Percentiles rank a stretch among this genome's conserved stretches.
Evolutionary conservation across 192 early-diverging fungal genomes (phyloP).

Genomic region (Pecoramyces ruminantium): DNA sequence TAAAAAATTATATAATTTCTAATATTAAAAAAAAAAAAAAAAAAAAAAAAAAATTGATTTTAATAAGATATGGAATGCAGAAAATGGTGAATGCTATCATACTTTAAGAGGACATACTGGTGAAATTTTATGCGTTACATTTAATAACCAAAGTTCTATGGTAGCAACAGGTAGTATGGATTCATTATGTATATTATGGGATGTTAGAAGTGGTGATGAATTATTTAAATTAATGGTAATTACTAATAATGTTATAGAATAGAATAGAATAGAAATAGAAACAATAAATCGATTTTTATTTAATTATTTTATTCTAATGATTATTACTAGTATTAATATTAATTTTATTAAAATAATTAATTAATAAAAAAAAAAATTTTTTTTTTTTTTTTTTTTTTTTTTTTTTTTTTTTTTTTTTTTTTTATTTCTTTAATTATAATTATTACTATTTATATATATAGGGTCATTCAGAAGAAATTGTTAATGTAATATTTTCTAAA

Average conservation of each 20-base stretch:
- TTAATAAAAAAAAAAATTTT: too few relatives aligned
- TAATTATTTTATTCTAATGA: too few relatives aligned
- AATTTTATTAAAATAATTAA: too few relatives aligned
- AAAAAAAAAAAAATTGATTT: too few relatives aligned
- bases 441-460: not conserved
- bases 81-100: constrained; percentile 21
- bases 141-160: constrained; percentile 9
- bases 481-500: constrained; percentile 10
- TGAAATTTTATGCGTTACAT: constrained; percentile 20
- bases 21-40: too few relatives aligned
- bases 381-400: too few relatives aligned
- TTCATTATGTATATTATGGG: constrained; percentile 22
- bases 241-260: not conserved
- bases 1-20: not conserved
- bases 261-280: too few relatives aligned
- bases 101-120: constrained; percentile 25
- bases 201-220: constrained; percentile 22
- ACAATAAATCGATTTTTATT: too few relatives aligned
- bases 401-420: too few relatives aligned
- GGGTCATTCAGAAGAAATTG: constrained; percentile 30
- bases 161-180: constrained; percentile 29
- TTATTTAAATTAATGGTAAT: constrained; percentile 14
- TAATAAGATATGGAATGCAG: constrained; percentile 20
- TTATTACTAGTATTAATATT: too few relatives aligned
- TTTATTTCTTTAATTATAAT: too few relatives aligned